Evolutionary conservation across 495 filamentous ascomycete genomes (phyloP), one percentile per base, ranked within the genome.

Genomic region (Glarea lozoyensis): DNA sequence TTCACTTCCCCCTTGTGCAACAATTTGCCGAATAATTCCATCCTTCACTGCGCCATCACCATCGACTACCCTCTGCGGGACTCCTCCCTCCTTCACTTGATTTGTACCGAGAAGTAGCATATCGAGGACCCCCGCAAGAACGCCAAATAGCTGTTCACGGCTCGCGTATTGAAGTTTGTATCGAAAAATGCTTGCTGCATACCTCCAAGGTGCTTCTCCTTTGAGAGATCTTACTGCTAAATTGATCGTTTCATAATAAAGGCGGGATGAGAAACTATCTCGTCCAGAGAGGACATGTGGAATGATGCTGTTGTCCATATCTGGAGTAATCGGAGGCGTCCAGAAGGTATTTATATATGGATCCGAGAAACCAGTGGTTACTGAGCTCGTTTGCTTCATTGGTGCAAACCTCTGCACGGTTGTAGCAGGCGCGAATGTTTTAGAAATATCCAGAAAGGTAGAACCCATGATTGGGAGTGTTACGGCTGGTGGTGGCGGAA

Each of bases 271-370:
- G 16, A 46, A 46, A 15, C 35, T 32, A 17, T 40, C 43, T n/a
- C 43, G 43, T 4, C 43, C 36, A 11, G 43, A 35, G 10, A 46
- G 4, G 1, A 46, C 21, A 27, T 46, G 40, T 15, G 43, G 43
- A 15, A 46, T 34, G 2, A 36, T 34, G 1, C 27, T 31, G 4
- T 18, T 23, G 13, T 24, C 35, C 39, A 23, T 24, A 7, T 4
- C n/a, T 4, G 31, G n/a, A 18, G 11, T 15, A 20, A 17, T 40
- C 34, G 40, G 24, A 20, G 35, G 7, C 43, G 17, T 39, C 2
- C 39, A 4, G 0, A 9, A 7, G 13, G 39, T 19, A 10, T 46
- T 40, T 1, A 27, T 12, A 30, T 40, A 34, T 6, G 43, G 43
- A 15, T 40, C 24, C n/a, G n/a, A n/a, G n/a, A n/a, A n/a, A n/a